Percentiles rank a stretch among this genome's conserved stretches.
Evolutionary conservation across 441 rosid genomes (phyloP).

Genomic region (Gossypium laxum): DNA sequence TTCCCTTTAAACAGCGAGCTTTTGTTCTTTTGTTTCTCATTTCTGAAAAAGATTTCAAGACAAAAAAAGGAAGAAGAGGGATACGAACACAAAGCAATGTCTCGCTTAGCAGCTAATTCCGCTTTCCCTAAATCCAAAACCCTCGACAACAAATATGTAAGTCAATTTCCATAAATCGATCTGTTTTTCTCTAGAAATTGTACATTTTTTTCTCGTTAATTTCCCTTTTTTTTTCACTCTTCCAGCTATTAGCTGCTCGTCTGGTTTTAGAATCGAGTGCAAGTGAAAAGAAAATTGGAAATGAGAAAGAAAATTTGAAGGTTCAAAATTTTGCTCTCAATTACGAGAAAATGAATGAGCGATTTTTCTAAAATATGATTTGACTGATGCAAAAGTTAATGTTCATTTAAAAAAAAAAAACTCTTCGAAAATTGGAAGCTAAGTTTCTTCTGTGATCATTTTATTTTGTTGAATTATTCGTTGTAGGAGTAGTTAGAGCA

Average conservation of each 20-base stretch:
- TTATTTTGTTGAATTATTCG: neutral
- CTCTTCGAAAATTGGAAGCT: neutral
- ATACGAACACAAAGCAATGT: slow-evolving; percentile 32
- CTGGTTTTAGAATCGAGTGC: neutral
- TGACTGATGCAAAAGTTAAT: neutral
- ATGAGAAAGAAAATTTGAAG: neutral
- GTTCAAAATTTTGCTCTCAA: neutral
- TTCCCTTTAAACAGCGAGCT: neutral
- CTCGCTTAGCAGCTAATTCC: slow-evolving; percentile 62
- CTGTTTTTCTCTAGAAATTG: neutral
- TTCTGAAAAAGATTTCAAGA: neutral
- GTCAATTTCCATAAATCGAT: slow-evolving; percentile 11
- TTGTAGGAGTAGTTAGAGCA: neutral
- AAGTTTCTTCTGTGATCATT: neutral
- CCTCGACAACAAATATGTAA: slow-evolving; percentile 95
- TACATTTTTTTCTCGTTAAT: neutral
- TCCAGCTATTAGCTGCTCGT: neutral
- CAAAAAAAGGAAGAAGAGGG: neutral
- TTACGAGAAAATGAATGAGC: neutral
- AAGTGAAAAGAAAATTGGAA: neutral
- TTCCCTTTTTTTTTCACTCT: neutral
- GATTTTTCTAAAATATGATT: neutral
- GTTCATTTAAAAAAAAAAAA: neutral
- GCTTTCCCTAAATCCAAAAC: slow-evolving; percentile 87
- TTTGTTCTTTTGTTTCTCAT: neutral